phyloP scores from a whole-genome alignment of 176 grass and related monocot genomes.

The Aegilops longissima region DNA sequence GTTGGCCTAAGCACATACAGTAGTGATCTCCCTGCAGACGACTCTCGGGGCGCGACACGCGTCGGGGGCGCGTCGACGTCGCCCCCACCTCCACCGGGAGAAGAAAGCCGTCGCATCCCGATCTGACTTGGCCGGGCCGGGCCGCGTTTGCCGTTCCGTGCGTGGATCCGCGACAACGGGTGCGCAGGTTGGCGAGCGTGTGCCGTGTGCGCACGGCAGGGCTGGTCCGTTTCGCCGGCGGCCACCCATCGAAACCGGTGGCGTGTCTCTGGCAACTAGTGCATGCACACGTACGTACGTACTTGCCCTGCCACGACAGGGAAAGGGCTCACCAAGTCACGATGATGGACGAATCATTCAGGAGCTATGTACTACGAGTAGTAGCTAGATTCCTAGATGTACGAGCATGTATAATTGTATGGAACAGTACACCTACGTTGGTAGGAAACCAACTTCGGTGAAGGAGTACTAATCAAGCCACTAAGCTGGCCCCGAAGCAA shows the following conservation, averaged over 20 bases:
- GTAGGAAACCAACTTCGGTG: background rate
- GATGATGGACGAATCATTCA: background rate
- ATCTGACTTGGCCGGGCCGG: slow-evolving; percentile 15
- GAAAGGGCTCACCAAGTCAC: background rate
- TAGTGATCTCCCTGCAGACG: background rate
- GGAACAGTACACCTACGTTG: background rate
- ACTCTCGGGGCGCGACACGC: slow-evolving; percentile 16
- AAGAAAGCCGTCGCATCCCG: background rate
- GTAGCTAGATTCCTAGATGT: background rate
- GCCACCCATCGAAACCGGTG: background rate
- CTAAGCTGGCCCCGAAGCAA: too few species aligned
- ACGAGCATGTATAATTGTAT: background rate
- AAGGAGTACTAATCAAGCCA: background rate
- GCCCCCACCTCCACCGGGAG: background rate
- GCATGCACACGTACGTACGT: too few species aligned
- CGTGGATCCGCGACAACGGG: background rate
- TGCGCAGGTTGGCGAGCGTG: background rate
- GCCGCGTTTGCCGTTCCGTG: background rate
- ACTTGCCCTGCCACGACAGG: background rate
- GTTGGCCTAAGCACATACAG: too few species aligned
- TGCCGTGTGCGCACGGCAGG: background rate
- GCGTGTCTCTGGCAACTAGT: too few species aligned
- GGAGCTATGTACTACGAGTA: background rate
- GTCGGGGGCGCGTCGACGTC: slow-evolving; percentile 11
- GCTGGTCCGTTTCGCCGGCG: background rate